phyloP scores from a whole-genome alignment of 1,139 yeast species.

The Candida frijolesensis region DNA sequence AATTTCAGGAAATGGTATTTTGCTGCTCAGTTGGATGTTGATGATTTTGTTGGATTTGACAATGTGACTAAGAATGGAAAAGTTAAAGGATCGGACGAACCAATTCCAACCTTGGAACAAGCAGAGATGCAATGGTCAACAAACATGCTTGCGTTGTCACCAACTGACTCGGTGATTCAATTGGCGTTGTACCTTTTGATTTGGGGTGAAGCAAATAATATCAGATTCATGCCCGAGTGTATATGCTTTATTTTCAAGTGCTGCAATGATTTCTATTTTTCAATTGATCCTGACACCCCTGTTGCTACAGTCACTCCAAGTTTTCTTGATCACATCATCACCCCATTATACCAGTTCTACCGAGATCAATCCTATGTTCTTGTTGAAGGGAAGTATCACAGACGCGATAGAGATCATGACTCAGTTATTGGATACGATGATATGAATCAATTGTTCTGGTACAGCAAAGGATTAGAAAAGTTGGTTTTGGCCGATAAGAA shows the following conservation, averaged over 20 bases:
- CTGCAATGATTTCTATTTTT: constrained; percentile 66
- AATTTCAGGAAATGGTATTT: constrained; percentile 96
- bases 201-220: constrained; percentile 91
- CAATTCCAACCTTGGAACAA: constrained; percentile 53
- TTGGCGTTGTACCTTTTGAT: constrained; percentile 68
- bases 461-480: constrained; percentile 48
- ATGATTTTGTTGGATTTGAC: constrained; percentile 77
- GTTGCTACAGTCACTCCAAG: constrained; percentile 22
- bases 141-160: constrained; percentile 56
- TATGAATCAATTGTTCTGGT: constrained; percentile 67
- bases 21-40: constrained; percentile 87
- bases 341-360: constrained; percentile 71
- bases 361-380: constrained; percentile 54
- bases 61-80: constrained; percentile 45
- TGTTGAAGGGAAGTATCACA: constrained; percentile 38
- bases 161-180: constrained; percentile 63
- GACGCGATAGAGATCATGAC: constrained; percentile 55
- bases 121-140: constrained; percentile 79
- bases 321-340: constrained; percentile 68
- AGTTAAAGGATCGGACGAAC: constrained; percentile 34
- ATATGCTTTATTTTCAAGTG: constrained; percentile 79
- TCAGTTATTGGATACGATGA: constrained; percentile 63
- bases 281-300: constrained; percentile 36
- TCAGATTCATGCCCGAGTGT: constrained; percentile 85
- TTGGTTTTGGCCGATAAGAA: constrained; percentile 40